Conservation (phyloP, 208 protist species). For the Tritrichomonas musculus region DNA sequence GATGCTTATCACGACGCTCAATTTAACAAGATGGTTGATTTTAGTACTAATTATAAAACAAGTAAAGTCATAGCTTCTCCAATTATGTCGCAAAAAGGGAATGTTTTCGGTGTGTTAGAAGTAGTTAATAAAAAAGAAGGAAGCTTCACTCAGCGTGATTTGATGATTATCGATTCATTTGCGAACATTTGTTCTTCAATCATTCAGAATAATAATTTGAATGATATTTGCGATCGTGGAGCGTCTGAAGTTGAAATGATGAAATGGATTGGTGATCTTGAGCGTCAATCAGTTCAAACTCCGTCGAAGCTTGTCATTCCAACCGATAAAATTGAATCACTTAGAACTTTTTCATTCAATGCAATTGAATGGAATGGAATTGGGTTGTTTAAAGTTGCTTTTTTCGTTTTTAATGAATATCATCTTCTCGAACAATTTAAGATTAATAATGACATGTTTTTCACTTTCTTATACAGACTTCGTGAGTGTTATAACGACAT, state of each 20-base stretch:
- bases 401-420: constrained; percentile 28
- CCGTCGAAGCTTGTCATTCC: background rate
- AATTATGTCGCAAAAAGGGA: background rate
- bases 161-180: background rate
- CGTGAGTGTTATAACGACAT: constrained; percentile 43
- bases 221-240: background rate
- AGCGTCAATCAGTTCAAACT: background rate
- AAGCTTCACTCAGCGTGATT: background rate
- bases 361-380: constrained; percentile 12
- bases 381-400: constrained; percentile 11
- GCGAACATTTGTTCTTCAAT: background rate
- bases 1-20: constrained; percentile 16
- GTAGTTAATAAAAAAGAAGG: background rate
- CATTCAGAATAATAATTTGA: background rate
- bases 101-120: background rate
- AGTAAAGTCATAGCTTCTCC: background rate
- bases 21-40: constrained; percentile 33
- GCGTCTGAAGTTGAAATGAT: background rate
- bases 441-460: constrained; percentile 13
- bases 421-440: constrained; percentile 38
- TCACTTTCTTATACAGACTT: constrained; percentile 35
- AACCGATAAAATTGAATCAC: background rate
- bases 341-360: background rate
- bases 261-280: constrained; percentile 26
- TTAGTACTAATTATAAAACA: background rate